Evolutionary conservation across 140 eudicot genomes (phyloP), one percentile per base, ranked within the genome.

Genomic region (Cichorium intybus): DNA sequence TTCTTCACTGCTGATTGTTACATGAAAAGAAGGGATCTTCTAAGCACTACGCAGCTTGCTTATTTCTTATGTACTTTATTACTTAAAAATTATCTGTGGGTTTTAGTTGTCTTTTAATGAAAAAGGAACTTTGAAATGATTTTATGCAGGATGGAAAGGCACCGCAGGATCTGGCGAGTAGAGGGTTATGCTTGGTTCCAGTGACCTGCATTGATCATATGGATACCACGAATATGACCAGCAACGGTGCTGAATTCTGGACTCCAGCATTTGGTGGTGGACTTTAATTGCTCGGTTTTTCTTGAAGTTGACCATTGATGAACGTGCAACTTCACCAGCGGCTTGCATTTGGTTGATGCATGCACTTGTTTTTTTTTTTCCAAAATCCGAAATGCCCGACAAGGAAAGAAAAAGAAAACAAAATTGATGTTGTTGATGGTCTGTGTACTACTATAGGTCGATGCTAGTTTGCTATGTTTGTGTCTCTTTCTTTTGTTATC

Each of bases 171-270:
- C 78, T 89, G 74, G 79, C 66, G 5, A 85, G 95, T 75, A 80
- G 95, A 79, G 97, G 97, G 48, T 66, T 89, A 71, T 89, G 97
- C 76, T 64, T 89, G 82, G 97, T 89, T 60, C 97, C 97, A 7
- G 62, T 85, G 5, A 63, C 88, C 4, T 83, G 82, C 75, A 71
- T 85, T 7, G 86, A 82, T 43, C 88, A 80, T 59, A 73, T 82
- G 21, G 84, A 80, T 60, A 70, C 74, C 57, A 18, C 85, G 28
- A 55, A 54, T 43, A 69, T 68, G 71, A 85, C 68, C 8, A 83
- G 67, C 56, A 85, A 59, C 66, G 97, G 88, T 23, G 87, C 86
- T 12, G 95, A 89, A 35, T 89, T 85, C 74, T 89, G 97, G 97
- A 85, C 95, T 53, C 96, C 89, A 12, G 82, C 90, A 18, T 82